phyloP scores from a whole-genome alignment of 495 filamentous ascomycete genomes.

The Xylaria palmicola region DNA sequence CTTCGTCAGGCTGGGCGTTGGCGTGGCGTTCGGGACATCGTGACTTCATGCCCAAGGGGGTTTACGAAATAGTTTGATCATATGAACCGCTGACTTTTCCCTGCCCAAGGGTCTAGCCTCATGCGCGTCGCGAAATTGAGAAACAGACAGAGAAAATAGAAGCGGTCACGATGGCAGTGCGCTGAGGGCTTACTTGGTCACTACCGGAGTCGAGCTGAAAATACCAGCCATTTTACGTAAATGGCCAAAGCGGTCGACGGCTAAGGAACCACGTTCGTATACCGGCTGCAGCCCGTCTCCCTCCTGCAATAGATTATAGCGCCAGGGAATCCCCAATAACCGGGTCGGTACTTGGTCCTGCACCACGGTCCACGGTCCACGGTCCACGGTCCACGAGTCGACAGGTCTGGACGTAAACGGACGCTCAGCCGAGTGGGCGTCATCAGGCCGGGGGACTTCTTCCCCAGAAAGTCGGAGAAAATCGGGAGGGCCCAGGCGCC shows the following conservation, averaged over 20 bases:
- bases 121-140: not conserved
- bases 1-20: not conserved
- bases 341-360: slow-evolving; percentile 4
- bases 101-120: not conserved
- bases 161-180: slow-evolving; percentile 11
- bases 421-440: not conserved
- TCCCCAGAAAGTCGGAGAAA: slow-evolving; percentile 19
- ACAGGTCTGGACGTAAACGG: no score
- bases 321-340: not conserved
- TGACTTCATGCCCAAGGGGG: not conserved
- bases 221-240: not conserved
- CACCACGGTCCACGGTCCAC: no score
- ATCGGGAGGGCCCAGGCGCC: not conserved
- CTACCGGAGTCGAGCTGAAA: slow-evolving; percentile 5
- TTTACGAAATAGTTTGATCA: not conserved
- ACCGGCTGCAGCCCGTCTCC: no score
- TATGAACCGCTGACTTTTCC: not conserved
- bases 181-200: not conserved
- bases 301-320: no score
- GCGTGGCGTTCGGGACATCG: not conserved
- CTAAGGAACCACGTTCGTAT: no score
- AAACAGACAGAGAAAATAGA: not conserved
- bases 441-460: not conserved
- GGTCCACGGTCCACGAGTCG: no score
- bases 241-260: not conserved